These are phyloP conservation scores for Daldinia eschscholtzii DNA, from an alignment of 2,329 filamentous ascomycete species.

Conservation along the genomic window DNA sequence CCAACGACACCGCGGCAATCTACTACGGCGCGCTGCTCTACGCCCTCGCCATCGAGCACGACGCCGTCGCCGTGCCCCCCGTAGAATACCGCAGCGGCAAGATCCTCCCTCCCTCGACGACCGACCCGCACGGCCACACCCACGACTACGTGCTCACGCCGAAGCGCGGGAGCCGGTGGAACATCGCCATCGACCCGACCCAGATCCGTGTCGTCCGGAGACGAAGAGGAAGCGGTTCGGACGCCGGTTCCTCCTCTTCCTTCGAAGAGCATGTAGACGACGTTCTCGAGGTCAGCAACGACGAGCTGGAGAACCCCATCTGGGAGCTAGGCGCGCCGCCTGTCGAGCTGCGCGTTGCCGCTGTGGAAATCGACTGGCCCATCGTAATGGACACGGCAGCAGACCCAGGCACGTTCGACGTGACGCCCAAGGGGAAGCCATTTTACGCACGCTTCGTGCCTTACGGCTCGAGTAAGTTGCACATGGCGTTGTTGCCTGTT, in stretches of 20 bases:
- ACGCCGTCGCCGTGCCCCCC: slow-evolving; percentile 27
- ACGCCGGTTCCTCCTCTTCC: no score
- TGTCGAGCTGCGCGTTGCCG: slow-evolving; percentile 43
- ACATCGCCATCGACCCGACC: slow-evolving; percentile 46
- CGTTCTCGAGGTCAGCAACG: slow-evolving; percentile 13
- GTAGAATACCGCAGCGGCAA: slow-evolving; percentile 37
- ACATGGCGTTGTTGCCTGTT: slow-evolving; percentile 47
- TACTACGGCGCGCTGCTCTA: slow-evolving; percentile 48
- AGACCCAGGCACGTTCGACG: slow-evolving; percentile 40
- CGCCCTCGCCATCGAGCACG: slow-evolving; percentile 45
- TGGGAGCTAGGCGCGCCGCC: slow-evolving; percentile 47
- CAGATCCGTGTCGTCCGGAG: slow-evolving; percentile 42
- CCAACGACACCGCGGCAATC: slow-evolving; percentile 45
- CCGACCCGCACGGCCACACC: slow-evolving; percentile 35
- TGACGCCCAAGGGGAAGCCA: slow-evolving; percentile 34
- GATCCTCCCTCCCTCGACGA: slow-evolving; percentile 34
- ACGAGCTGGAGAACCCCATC: slow-evolving; percentile 42
- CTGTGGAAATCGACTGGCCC: slow-evolving; percentile 48
- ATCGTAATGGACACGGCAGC: slow-evolving; percentile 42
- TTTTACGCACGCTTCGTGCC: slow-evolving; percentile 47
- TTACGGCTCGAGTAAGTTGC: slow-evolving; percentile 48
- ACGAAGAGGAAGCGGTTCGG: background rate
- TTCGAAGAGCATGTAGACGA: slow-evolving; percentile 11
- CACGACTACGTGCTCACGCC: slow-evolving; percentile 44
- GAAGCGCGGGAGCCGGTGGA: slow-evolving; percentile 37